Base-by-base conservation (phyloP, 2,329 filamentous ascomycete genomes). In the Incumbomyces delicatus region DNA sequence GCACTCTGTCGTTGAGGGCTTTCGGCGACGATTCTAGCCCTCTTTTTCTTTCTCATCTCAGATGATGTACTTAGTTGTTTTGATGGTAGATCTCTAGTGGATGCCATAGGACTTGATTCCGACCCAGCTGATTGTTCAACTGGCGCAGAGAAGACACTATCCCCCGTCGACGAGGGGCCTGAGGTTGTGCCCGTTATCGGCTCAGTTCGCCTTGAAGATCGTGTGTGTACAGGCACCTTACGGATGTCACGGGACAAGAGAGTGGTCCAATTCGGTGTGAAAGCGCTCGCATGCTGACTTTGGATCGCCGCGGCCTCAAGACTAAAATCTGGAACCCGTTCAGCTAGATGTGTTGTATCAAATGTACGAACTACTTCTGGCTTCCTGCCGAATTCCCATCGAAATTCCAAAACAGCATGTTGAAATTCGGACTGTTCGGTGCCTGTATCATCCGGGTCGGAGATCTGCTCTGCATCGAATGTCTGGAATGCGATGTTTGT, bases 271-370 rank as follows among this genome's bases (percentile, higher is more conserved):
- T 67, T 66, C 6, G 74, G 73, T 16, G 63, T 58, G 3, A 68
- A 62, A 57, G 75, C 69, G 33, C 65, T 61, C 48, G 66, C 66
- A 54, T 65, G 69, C 40, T 68, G 69, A 32, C 64, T 62, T 65
- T 71, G 74, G 5, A 76, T 66, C 27, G 72, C 71, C 56, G 76
- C 73, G 30, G 68, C 68, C 55, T 76, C 72, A 8, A 77, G 55
- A 1, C 73, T 75, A 53, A 77, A 77, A 3, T 72, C 73, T 30
- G 69, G 65, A 8, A 77, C 67, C 29, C 73, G 66, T 53, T 77
- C 72, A 14, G 46, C 57, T 31, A 59, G 44, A 46, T 54, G 44
- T 8, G 27, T 45, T 41, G 65, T 58, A 60, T 63, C 44, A 48
- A 53, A 43, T 1, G 42, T 48, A 12, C 46, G 29, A 4, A 45